Percentiles rank a stretch among this genome's conserved stretches.
phyloP scores from a whole-genome alignment of 2,329 filamentous ascomycete species.

The Penicillium paneum region DNA sequence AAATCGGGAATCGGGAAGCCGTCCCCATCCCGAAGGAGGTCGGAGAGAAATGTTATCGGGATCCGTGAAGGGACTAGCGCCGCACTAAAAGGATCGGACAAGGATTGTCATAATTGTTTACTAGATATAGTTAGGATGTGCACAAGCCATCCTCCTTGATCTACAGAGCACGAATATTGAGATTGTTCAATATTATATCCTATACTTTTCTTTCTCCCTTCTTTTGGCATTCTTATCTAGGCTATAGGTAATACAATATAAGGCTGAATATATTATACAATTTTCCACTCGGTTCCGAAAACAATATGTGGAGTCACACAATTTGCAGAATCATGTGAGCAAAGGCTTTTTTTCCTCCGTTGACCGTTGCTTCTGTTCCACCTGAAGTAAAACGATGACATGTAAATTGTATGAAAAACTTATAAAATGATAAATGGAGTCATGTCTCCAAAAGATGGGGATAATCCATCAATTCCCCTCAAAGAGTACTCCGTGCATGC shows the following conservation, averaged over 20 bases:
- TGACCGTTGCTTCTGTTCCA: conserved; percentile 2
- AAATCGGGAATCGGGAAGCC: conserved; percentile 6
- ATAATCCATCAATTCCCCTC: neutral
- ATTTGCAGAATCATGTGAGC: neutral
- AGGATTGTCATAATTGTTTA: neutral
- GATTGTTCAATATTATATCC: neutral
- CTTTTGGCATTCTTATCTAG: neutral
- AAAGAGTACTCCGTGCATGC: neutral
- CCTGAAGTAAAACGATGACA: neutral
- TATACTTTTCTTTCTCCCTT: neutral
- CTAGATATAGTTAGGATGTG: conserved; percentile 3
- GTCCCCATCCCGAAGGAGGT: conserved; percentile 3
- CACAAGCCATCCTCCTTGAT: conserved; percentile 3
- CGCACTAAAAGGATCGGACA: neutral
- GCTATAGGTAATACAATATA: neutral
- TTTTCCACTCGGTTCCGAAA: neutral
- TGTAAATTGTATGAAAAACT: neutral
- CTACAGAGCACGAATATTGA: neutral
- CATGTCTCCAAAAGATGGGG: neutral
- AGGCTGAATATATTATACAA: neutral
- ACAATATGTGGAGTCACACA: neutral
- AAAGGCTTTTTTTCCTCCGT: neutral
- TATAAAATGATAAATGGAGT: neutral
- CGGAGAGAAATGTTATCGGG: neutral
- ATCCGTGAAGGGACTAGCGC: neutral